Evolutionary conservation across 2,329 filamentous ascomycete species (phyloP).

Genomic region (Lecanicillium sp.): DNA sequence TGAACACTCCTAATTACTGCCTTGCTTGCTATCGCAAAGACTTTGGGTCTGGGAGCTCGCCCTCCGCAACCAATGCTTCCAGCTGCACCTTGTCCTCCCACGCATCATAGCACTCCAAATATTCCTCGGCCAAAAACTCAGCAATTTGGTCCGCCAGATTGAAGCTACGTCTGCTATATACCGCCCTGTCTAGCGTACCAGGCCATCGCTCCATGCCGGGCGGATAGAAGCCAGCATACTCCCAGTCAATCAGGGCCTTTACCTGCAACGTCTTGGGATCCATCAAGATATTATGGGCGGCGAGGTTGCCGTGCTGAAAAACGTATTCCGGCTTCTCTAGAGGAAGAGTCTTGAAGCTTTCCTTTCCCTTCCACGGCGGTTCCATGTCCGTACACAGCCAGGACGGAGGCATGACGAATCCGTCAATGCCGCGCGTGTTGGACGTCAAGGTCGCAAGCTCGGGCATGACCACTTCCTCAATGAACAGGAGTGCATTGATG

Average conservation of each 20-base stretch:
- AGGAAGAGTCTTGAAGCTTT: conserved; percentile 7
- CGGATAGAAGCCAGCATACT: conserved; percentile 16
- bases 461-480: conserved; percentile 10
- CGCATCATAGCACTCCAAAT: conserved; percentile 16
- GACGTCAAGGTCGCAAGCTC: conserved; percentile 12
- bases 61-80: too few relatives aligned
- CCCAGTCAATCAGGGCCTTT: conserved; percentile 16
- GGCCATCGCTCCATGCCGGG: conserved; percentile 16
- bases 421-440: conserved; percentile 4
- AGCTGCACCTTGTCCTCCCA: too few relatives aligned
- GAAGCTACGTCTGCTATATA: conserved; percentile 3
- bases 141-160: conserved; percentile 6
- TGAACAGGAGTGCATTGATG: conserved; percentile 8
- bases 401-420: conserved; percentile 14
- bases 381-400: conserved; percentile 9
- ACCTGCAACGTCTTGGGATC: conserved; percentile 13
- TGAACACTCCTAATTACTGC: too few relatives aligned
- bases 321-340: conserved; percentile 10
- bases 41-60: too few relatives aligned
- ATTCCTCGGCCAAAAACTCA: conserved; percentile 13
- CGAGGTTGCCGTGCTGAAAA: conserved; percentile 16
- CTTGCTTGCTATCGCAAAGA: too few relatives aligned
- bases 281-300: conserved; percentile 14
- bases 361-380: conserved; percentile 11
- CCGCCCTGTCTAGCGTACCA: conserved; percentile 9